Conservation (phyloP, 1,139 yeast species). For the Torulaspora globosa region DNA sequence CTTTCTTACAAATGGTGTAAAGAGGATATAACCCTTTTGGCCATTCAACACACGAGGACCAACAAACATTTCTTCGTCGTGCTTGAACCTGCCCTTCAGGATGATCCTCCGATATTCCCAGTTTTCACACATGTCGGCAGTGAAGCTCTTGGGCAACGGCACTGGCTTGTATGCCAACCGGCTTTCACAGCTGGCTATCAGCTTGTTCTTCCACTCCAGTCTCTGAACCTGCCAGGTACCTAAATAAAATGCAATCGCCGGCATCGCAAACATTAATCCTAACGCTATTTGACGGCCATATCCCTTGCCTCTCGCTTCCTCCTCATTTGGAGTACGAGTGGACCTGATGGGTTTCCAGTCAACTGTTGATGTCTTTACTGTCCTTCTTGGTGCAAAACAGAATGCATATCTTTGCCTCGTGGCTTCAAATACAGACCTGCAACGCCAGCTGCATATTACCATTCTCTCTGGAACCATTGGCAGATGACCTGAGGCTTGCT, state of each 20-base stretch:
- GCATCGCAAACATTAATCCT: constrained; percentile 73
- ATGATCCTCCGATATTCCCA: constrained; percentile 78
- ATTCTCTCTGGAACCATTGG: not conserved
- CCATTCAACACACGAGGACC: constrained; percentile 86
- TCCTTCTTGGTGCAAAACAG: constrained; percentile 17
- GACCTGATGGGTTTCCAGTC: constrained; percentile 81
- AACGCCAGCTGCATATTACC: not conserved
- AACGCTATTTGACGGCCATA: constrained; percentile 49
- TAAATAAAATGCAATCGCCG: constrained; percentile 74
- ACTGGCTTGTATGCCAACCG: constrained; percentile 69
- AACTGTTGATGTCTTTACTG: constrained; percentile 62
- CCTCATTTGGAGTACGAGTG: constrained; percentile 44
- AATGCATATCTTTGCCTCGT: not conserved
- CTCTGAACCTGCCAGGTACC: constrained; percentile 95
- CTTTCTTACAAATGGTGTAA: constrained; percentile 75
- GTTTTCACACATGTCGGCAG: constrained; percentile 46
- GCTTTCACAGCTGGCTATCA: constrained; percentile 80
- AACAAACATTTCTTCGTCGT: constrained; percentile 82
- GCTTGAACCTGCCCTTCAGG: constrained; percentile 73
- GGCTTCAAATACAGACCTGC: not conserved
- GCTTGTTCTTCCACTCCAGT: constrained; percentile 80
- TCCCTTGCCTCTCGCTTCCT: constrained; percentile 32
- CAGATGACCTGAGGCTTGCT: not conserved
- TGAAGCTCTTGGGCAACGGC: constrained; percentile 58
- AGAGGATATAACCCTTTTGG: constrained; percentile 68